Evolutionary conservation across 306 rosid species (phyloP), one percentile per base, ranked within the genome.

Genomic region (Rosa lucieae): DNA sequence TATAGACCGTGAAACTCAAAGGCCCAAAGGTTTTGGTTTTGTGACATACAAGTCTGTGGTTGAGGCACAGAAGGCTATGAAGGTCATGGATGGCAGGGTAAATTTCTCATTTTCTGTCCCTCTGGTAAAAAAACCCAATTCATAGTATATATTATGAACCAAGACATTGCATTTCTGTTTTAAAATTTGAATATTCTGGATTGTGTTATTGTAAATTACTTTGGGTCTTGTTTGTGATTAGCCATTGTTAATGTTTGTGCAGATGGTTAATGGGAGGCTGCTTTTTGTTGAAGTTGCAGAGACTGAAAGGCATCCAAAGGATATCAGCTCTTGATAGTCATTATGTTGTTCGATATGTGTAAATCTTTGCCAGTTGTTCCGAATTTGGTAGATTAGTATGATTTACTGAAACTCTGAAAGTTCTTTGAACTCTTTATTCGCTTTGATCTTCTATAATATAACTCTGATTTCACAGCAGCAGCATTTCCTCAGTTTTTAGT

Each of bases 1-100:
- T 39, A 1, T 67, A 37, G 96, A 94, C 80, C 82, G 59, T 10
- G 44, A 11, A 72, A 92, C 97, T 42, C 61, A 20, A 40, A 90
- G 98, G 77, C 91, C 96, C 40, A 94, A 92, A 88, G 97, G 98
- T n/a, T 92, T 89, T 65, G 98, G 93, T 42, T 94, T 94, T 78
- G 94, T 94, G 14, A 77, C 94, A 10, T 94, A 70, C 68, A 32
- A 89, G 32, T 80, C 94, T 10, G 86, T 84, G 80, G 81, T 44
- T 42, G 90, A 89, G 49, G 98, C 96, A 7, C 77, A 80, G 71
- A 94, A 89, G 72, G 98, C 98, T 76, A 5, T 86, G 59, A 85
- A 90, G 72, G 83, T 90, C 80, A 80, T 94, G 93, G 83, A 92
- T 84, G 98, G 93, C 82, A 81, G 90, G 93, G 98, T 94, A 92